These are phyloP conservation scores for Elsinoe batatas DNA, from an alignment of 2,329 filamentous ascomycete species.

Conservation along the genomic window DNA sequence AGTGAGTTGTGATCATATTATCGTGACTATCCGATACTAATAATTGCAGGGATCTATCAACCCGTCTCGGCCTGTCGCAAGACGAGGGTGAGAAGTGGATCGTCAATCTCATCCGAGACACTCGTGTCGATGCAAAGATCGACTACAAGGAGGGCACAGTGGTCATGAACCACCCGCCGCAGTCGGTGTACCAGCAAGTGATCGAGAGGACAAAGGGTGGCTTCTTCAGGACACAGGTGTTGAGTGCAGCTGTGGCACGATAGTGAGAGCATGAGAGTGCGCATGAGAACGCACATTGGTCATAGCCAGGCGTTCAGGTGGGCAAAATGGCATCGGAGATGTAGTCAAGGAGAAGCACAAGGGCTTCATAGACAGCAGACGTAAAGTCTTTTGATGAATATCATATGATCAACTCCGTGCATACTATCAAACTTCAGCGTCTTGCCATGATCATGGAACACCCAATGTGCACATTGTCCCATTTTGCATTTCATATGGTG, in stretches of 20 bases:
- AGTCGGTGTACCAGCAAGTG: constrained; percentile 97
- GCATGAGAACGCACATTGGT: background rate
- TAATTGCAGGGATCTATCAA: constrained; percentile 62
- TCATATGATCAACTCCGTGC: background rate
- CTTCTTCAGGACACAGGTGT: constrained; percentile 95
- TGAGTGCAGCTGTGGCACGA: constrained; percentile 51
- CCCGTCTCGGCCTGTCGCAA: constrained; percentile 78
- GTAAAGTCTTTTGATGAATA: background rate
- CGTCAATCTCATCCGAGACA: constrained; percentile 97
- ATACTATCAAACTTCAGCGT: background rate
- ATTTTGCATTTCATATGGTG: no score
- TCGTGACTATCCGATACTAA: constrained; percentile 13
- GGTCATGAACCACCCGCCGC: constrained; percentile 97
- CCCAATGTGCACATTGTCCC: no score
- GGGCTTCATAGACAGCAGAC: background rate
- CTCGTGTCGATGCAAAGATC: constrained; percentile 95
- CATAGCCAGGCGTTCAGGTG: constrained; percentile 14
- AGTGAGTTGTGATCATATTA: constrained; percentile 40
- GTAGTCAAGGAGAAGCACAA: background rate
- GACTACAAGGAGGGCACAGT: constrained; percentile 98
- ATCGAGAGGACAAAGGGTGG: constrained; percentile 98
- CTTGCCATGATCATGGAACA: background rate
- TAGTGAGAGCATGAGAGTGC: constrained; percentile 18
- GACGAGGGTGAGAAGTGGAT: constrained; percentile 99
- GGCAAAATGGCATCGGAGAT: background rate